Conservation (phyloP, 176 grass and related monocot genomes). For the Otatea glauca region DNA sequence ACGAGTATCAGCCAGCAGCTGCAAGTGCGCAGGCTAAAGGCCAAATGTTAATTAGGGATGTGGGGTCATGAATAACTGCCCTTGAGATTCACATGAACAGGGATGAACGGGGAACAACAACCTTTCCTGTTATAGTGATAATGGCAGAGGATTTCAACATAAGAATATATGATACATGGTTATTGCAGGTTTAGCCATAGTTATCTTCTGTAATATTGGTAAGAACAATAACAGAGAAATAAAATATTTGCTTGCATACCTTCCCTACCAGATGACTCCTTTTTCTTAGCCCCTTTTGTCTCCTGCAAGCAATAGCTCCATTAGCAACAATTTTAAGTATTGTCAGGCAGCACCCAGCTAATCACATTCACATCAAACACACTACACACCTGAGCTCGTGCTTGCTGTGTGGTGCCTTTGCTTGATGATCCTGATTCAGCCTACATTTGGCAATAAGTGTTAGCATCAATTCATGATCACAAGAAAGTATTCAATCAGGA, state of each 20-base stretch:
- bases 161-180: neutral
- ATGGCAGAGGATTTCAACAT: neutral
- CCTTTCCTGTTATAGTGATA: neutral
- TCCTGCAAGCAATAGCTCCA: slow-evolving; percentile 35
- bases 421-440: slow-evolving; percentile 53
- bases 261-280: slow-evolving; percentile 38
- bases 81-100: slow-evolving; percentile 22
- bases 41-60: neutral
- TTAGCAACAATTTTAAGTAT: slow-evolving; percentile 16
- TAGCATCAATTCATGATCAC: slow-evolving; percentile 19
- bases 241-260: slow-evolving; percentile 39
- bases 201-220: slow-evolving; percentile 12
- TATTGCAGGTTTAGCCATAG: neutral
- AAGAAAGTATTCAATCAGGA: slow-evolving; percentile 24
- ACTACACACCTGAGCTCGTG: slow-evolving; percentile 58
- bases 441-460: slow-evolving; percentile 39
- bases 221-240: neutral
- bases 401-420: slow-evolving; percentile 41
- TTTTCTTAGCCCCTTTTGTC: slow-evolving; percentile 26
- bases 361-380: slow-evolving; percentile 30
- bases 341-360: neutral
- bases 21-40: neutral
- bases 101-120: neutral
- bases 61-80: neutral
- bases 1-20: neutral